Percentiles rank a stretch among this genome's conserved stretches.
phyloP scores from a whole-genome alignment of 805 yeast species.

The Wickerhamomyces sydowiorum region DNA sequence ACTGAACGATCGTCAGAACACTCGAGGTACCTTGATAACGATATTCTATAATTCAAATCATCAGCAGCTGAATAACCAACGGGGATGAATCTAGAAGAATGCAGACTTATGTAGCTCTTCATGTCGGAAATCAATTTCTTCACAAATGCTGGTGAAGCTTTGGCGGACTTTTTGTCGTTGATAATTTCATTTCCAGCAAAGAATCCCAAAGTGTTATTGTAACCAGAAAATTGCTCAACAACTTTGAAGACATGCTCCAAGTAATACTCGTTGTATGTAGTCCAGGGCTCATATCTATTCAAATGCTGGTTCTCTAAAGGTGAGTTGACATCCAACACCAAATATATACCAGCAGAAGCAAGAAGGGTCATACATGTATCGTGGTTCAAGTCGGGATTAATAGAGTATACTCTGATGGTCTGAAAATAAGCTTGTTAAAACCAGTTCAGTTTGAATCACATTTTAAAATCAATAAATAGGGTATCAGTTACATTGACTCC shows the following conservation, averaged over 20 bases:
- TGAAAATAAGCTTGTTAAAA: constrained; percentile 34
- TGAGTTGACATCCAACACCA: constrained; percentile 87
- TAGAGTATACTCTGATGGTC: constrained; percentile 81
- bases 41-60: constrained; percentile 68
- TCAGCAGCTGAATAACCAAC: constrained; percentile 98
- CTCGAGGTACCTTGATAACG: constrained; percentile 75
- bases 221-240: constrained; percentile 73
- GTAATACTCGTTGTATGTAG: constrained; percentile 67
- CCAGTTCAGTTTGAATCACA: no score
- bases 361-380: constrained; percentile 87
- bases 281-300: constrained; percentile 93
- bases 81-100: constrained; percentile 66
- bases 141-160: constrained; percentile 64
- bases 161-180: constrained; percentile 70
- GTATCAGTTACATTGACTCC: constrained; percentile 69
- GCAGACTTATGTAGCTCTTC: constrained; percentile 57
- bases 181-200: constrained; percentile 91
- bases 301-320: constrained; percentile 74
- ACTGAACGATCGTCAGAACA: constrained; percentile 51
- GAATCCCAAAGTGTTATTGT: constrained; percentile 85
- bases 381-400: constrained; percentile 78
- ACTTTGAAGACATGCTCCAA: constrained; percentile 72
- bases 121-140: constrained; percentile 79
- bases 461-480: constrained; percentile 57
- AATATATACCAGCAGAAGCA: constrained; percentile 89